Evolutionary conservation across 2,329 filamentous ascomycete species (phyloP).

Genomic region (Tolypocladium endophyticum): DNA sequence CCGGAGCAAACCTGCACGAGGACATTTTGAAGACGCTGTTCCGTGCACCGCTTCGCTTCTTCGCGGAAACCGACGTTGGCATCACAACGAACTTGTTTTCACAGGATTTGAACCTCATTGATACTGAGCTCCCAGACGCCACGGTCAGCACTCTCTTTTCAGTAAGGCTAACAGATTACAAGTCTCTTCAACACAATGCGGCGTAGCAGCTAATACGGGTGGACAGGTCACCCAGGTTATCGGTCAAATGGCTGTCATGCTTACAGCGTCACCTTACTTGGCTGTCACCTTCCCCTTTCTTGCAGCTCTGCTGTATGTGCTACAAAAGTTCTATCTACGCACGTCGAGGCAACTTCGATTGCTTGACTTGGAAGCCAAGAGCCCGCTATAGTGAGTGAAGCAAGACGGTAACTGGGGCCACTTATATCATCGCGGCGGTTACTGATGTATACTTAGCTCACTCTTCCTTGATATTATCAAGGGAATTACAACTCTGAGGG

Average conservation of each 20-base stretch:
- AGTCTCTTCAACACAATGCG: not conserved
- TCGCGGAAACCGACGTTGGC: not conserved
- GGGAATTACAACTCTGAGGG: not conserved
- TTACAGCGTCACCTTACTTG: not conserved
- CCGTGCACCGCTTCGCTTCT: not conserved
- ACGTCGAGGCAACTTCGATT: not conserved
- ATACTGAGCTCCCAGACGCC: not conserved
- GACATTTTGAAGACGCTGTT: not conserved
- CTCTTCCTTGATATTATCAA: not conserved
- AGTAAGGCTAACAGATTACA: not conserved
- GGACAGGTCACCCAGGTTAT: not conserved
- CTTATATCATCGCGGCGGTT: not conserved
- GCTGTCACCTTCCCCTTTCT: not conserved
- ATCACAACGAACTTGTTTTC: not conserved
- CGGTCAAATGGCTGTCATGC: not conserved
- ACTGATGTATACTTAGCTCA: not conserved
- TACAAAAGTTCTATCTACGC: not conserved
- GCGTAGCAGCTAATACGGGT: not conserved
- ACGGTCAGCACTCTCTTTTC: not conserved
- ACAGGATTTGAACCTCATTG: not conserved
- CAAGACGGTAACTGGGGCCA: not conserved
- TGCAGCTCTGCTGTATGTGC: not conserved
- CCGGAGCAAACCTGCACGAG: not conserved
- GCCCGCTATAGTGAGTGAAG: not conserved
- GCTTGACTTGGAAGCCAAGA: not conserved